phyloP scores from a whole-genome alignment of 495 filamentous ascomycete genomes.

The Podospora pseudopauciseta region DNA sequence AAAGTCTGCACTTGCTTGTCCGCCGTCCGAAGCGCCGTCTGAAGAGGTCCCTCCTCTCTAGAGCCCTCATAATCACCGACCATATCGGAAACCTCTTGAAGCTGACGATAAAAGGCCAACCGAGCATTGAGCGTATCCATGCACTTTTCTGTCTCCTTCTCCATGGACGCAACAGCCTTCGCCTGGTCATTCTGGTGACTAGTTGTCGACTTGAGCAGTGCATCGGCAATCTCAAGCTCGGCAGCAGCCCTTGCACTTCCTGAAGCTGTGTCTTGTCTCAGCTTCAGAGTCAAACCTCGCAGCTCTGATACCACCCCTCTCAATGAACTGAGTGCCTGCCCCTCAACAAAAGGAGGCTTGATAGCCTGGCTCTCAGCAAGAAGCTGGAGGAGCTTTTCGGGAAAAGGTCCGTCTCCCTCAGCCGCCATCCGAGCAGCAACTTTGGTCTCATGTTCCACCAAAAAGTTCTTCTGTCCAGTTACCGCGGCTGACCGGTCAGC shows the following conservation, averaged over 20 bases:
- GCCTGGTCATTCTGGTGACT: constrained; percentile 59
- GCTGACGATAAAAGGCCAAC: constrained; percentile 81
- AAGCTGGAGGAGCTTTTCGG: constrained; percentile 61
- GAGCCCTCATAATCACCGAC: constrained; percentile 65
- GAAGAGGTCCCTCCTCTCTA: constrained; percentile 36
- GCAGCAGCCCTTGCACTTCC: constrained; percentile 59
- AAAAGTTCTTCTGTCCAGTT: constrained; percentile 68
- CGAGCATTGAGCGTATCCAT: constrained; percentile 74
- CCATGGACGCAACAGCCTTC: constrained; percentile 57
- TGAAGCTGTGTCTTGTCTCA: constrained; percentile 58
- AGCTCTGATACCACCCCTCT: constrained; percentile 66
- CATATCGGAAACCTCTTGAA: constrained; percentile 84
- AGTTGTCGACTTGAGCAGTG: constrained; percentile 54
- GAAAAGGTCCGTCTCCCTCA: constrained; percentile 65
- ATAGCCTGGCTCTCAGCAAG: constrained; percentile 53
- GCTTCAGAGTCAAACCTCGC: constrained; percentile 56
- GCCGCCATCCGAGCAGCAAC: constrained; percentile 54
- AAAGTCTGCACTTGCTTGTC: constrained; percentile 46
- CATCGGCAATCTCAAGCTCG: constrained; percentile 60
- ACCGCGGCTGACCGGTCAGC: constrained; percentile 74
- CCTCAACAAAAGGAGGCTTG: constrained; percentile 52
- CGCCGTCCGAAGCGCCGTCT: constrained; percentile 26
- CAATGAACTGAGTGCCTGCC: constrained; percentile 52
- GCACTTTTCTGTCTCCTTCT: constrained; percentile 74
- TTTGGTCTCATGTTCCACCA: constrained; percentile 74